Percentiles rank a stretch among this genome's conserved stretches.
These are phyloP conservation scores for Talaromyces borbonicus DNA, from an alignment of 495 filamentous ascomycete genomes.

Conservation along the genomic window DNA sequence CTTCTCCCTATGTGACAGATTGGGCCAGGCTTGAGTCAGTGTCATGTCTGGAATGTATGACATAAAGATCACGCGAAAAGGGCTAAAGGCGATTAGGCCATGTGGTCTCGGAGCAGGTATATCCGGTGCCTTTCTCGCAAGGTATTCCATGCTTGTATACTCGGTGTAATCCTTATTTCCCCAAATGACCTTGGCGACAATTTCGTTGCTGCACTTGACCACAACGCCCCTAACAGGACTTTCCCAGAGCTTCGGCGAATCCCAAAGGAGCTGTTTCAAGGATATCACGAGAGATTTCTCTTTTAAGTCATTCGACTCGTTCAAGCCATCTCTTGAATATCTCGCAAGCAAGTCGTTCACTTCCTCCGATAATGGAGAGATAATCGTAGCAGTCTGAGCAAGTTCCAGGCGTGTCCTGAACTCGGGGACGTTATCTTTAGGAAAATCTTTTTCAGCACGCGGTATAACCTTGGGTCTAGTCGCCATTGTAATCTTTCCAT, in stretches of 20 bases:
- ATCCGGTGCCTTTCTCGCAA: constrained; percentile 17
- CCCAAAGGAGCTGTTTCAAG: constrained; percentile 11
- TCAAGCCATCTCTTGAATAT: constrained; percentile 2
- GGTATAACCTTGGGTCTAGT: constrained; percentile 6
- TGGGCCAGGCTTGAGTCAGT: constrained; percentile 20
- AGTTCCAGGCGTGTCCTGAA: constrained; percentile 10
- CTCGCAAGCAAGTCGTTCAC: constrained; percentile 8
- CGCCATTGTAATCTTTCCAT: constrained; percentile 11
- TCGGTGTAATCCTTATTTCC: constrained; percentile 20
- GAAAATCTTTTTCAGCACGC: background rate
- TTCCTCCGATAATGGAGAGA: constrained; percentile 13
- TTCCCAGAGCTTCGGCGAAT: constrained; percentile 11
- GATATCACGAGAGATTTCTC: background rate
- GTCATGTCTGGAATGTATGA: constrained; percentile 20
- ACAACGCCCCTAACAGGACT: constrained; percentile 10
- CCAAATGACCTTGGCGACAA: constrained; percentile 21
- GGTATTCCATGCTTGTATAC: constrained; percentile 26
- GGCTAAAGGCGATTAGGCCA: constrained; percentile 19
- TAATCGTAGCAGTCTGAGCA: constrained; percentile 8
- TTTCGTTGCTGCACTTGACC: constrained; percentile 17
- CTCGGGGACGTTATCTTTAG: constrained; percentile 2
- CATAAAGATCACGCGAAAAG: constrained; percentile 22
- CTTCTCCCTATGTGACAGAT: constrained; percentile 17
- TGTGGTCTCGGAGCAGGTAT: constrained; percentile 23
- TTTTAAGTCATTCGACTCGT: background rate